Conservation (phyloP, 352 stramenopile genomes). For the Plasmopara viticola region DNA sequence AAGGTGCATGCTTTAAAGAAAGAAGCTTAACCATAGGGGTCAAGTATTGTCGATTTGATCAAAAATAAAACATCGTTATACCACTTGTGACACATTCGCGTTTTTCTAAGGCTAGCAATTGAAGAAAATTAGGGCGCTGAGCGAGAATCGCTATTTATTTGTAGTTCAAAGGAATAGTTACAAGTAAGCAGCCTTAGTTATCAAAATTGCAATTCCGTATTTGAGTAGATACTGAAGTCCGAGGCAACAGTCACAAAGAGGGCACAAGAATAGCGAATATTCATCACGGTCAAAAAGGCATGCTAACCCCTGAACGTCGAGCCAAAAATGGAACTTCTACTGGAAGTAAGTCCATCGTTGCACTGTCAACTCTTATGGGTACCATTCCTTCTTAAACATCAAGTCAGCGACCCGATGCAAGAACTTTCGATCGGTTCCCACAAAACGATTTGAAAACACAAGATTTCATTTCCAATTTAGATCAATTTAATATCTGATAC, state of each 20-base stretch:
- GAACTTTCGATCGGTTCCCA: neutral
- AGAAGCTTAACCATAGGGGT: too few species aligned
- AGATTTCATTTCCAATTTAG: constrained; percentile 13
- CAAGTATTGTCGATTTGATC: too few species aligned
- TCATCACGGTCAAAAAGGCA: constrained; percentile 6
- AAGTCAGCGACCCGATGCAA: constrained; percentile 2
- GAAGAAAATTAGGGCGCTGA: constrained; percentile 10
- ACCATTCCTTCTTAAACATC: constrained; percentile 2
- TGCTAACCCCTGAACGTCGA: constrained; percentile 6
- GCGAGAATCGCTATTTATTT: too few species aligned
- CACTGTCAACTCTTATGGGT: neutral
- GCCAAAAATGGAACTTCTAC: neutral
- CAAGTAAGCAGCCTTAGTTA: too few species aligned
- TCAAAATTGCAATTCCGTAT: too few species aligned
- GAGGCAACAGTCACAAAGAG: constrained; percentile 1
- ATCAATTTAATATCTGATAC: constrained; percentile 9
- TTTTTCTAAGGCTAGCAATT: constrained; percentile 24
- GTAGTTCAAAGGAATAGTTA: too few species aligned
- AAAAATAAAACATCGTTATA: constrained; percentile 48
- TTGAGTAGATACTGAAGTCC: neutral
- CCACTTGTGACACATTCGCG: constrained; percentile 34
- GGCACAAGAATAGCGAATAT: neutral
- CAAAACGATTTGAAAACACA: constrained; percentile 11
- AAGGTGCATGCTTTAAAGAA: too few species aligned
- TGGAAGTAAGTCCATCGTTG: constrained; percentile 4